Base-by-base conservation (phyloP, 2,329 filamentous ascomycete genomes). In the Pyrenochaeta sp. region DNA sequence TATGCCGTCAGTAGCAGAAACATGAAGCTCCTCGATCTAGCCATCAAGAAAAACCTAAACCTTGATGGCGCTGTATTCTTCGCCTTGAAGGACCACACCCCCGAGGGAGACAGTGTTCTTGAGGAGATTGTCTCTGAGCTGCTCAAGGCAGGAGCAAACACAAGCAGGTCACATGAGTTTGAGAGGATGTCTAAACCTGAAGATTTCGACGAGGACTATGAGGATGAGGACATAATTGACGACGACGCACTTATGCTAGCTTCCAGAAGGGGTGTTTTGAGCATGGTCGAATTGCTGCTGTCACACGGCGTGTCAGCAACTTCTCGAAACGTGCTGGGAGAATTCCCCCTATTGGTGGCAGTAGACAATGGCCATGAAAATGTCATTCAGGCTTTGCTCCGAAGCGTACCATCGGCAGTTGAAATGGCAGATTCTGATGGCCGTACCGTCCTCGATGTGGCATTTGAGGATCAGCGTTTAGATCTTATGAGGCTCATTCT, bases 81-180 rank as follows among this genome's bases (percentile, higher is more conserved):
- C 21, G 41, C 42, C 2, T 9, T 46, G n/a, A 49, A 46, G 31
- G 29, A 37, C 6, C 29, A n/a, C 11, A 12, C 12, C 2, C n/a
- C 27, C 15, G 1, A 21, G 10, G 20, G 11, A 17, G 44, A 49
- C 17, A 4, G 7, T n/a, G 30, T 27, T 41, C 30, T 54, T 6
- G 29, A 45, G 31, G n/a, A 18, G n/a, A 36, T 51, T n/a, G 20
- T 58, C 11, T 48, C 39, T 14, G 7, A 47, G 20, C 37, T 58
- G 21, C 55, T 58, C 23, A 33, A 37, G 14, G 51, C 51, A 1
- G 47, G 55, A 30, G 51, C 46, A 11, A 40, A 51, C 30, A 54
- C 42, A 14, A 31, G 4, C 29, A 39, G 12, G 29, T 36, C 42
- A n/a, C 17, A 5, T 41, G 9, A 2, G 2, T 36, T 36, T 1